Conservation (phyloP, 2,329 filamentous ascomycete genomes). For the Pseudofabraea citricarpa region DNA sequence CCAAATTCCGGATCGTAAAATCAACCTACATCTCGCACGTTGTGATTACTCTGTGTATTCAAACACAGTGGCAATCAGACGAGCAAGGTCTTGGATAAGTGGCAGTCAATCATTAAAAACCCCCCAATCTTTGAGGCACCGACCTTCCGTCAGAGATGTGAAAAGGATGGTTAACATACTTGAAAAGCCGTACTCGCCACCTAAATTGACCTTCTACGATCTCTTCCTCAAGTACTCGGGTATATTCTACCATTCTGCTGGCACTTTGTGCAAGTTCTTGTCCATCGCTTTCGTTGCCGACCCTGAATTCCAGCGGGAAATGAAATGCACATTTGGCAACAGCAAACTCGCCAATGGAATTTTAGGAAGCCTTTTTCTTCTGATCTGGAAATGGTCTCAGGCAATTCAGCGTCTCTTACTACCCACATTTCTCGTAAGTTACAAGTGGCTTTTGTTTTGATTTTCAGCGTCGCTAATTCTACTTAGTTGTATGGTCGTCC, state of each 20-base stretch:
- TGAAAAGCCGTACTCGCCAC: conserved; percentile 3
- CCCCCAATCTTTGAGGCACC: neutral
- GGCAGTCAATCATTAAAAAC: neutral
- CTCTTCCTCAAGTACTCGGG: conserved; percentile 1
- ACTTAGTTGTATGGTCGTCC: conserved; percentile 42
- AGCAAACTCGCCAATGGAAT: conserved; percentile 29
- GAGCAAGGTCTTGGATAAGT: conserved; percentile 4
- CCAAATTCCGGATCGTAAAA: conserved; percentile 12
- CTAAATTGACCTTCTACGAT: conserved; percentile 3
- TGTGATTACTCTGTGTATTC: conserved; percentile 42
- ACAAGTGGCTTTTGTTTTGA: no score
- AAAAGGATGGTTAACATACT: neutral
- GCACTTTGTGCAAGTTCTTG: conserved; percentile 36
- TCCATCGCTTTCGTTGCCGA: conserved; percentile 37
- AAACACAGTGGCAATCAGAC: conserved; percentile 32
- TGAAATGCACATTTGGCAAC: conserved; percentile 33
- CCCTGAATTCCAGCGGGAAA: conserved; percentile 38
- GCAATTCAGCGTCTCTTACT: conserved; percentile 36
- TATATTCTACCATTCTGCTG: conserved; percentile 9
- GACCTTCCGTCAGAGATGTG: neutral
- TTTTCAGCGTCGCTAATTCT: no score
- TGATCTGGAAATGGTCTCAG: conserved; percentile 43
- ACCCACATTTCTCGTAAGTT: conserved; percentile 41
- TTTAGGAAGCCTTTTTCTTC: conserved; percentile 32
- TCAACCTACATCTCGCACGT: conserved; percentile 40